Percentiles rank a stretch among this genome's conserved stretches.
phyloP scores from a whole-genome alignment of 164 flowering plant genomes.

The Magnolia kwangsiensis region DNA sequence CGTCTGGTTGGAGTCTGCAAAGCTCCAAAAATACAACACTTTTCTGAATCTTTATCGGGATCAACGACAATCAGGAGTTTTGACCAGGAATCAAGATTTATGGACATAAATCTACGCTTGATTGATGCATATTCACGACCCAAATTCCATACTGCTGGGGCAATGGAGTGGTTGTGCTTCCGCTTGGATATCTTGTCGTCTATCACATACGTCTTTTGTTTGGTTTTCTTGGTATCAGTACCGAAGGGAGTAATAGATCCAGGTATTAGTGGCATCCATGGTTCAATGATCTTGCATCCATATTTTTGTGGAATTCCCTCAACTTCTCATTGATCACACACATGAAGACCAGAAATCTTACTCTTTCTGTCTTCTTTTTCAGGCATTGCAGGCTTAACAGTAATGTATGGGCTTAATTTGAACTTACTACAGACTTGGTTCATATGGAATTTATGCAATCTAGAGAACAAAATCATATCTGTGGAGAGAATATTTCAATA shows the following conservation, averaged over 20 bases:
- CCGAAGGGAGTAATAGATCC: slow-evolving; percentile 37
- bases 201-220: slow-evolving; percentile 33
- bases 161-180: slow-evolving; percentile 43
- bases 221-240: slow-evolving; percentile 36
- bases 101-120: slow-evolving; percentile 24
- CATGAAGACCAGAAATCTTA: neutral
- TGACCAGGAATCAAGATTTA: slow-evolving; percentile 35
- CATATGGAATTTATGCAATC: slow-evolving; percentile 34
- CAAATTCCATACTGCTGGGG: slow-evolving; percentile 28
- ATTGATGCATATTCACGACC: slow-evolving; percentile 32
- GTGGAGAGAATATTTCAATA: slow-evolving; percentile 38
- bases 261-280: slow-evolving; percentile 15
- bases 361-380: slow-evolving; percentile 3
- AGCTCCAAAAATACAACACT: slow-evolving; percentile 45
- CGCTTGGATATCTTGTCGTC: slow-evolving; percentile 39
- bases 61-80: slow-evolving; percentile 43
- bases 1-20: slow-evolving; percentile 34
- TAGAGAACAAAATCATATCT: slow-evolving; percentile 50
- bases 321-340: neutral
- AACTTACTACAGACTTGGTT: slow-evolving; percentile 30
- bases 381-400: slow-evolving; percentile 50
- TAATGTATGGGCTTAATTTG: slow-evolving; percentile 47
- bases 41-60: slow-evolving; percentile 42
- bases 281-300: neutral
- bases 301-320: neutral